Evolutionary conservation across 2,329 filamentous ascomycete genomes (phyloP).

Genomic region (Hypocreales sp.): DNA sequence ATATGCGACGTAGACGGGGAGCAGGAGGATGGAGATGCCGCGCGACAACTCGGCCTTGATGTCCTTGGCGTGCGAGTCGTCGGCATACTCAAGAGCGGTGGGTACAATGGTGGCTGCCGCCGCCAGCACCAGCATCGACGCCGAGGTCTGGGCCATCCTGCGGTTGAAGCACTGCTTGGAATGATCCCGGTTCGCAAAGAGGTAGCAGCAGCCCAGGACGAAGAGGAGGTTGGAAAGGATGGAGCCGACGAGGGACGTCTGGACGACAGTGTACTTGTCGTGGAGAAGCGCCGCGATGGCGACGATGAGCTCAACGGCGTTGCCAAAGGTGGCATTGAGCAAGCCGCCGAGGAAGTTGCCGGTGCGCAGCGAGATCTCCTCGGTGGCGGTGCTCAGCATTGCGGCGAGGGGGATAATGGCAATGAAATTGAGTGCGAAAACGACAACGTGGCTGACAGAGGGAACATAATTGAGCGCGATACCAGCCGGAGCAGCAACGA

Average conservation of each 20-base stretch:
- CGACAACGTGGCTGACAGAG: conserved; percentile 37
- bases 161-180: conserved; percentile 81
- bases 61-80: conserved; percentile 23
- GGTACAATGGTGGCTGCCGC: conserved; percentile 78
- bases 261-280: conserved; percentile 66
- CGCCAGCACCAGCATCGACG: conserved; percentile 63
- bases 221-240: conserved; percentile 84
- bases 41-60: conserved; percentile 53
- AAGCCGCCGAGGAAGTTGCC: conserved; percentile 81
- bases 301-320: conserved; percentile 81
- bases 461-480: conserved; percentile 57
- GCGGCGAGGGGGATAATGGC: conserved; percentile 83
- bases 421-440: conserved; percentile 86
- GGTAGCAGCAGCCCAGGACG: conserved; percentile 86
- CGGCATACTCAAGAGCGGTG: conserved; percentile 57
- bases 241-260: conserved; percentile 82
- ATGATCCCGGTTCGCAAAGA: conserved; percentile 66
- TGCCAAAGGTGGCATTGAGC: conserved; percentile 85
- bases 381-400: conserved; percentile 75
- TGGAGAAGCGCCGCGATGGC: conserved; percentile 69
- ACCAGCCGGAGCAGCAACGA: conserved; percentile 65
- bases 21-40: conserved; percentile 63
- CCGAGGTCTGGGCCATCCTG: conserved; percentile 79
- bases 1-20: conserved; percentile 71
- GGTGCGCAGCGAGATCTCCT: conserved; percentile 69